Evolutionary conservation across 192 early-diverging fungal species (phyloP), one percentile per base, ranked within the genome.

Genomic region (Umbelopsis vinacea): DNA sequence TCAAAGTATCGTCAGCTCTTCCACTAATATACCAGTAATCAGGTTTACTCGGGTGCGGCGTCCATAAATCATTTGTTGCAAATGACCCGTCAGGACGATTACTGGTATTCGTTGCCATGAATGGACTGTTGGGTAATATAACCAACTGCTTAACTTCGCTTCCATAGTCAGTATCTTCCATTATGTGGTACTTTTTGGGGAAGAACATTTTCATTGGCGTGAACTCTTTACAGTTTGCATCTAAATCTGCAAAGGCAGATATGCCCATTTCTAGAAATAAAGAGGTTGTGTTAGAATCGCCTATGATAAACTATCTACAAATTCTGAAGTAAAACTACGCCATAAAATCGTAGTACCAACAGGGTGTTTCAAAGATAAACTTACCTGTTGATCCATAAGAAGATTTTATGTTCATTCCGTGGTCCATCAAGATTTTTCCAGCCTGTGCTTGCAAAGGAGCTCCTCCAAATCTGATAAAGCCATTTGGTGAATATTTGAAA

Each of bases 51-150:
- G 75, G 3, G 6, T 47, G 47, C 52, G 40, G 46, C 37, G 7
- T 48, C 19, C 73, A 72, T 7, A 77, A 26, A 54, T 77, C 76
- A 7, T 73, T 77, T 12, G 76, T 77, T 22, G 52, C 76, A 66
- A 73, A 72, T 14, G 29, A 48, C 4, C 75, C 75, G 46, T 76
- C 75, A 10, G 53, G 29, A 38, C 75, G 70, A 45, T 72, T 72
- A 19, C 35, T 7, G 9, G 72, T 43, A 7, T 60, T 69, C 14
- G 63, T 43, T 10, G 75, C 75, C 8, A 76, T 15, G 23, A 8
- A 35, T 46, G 75, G 75, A 60, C 46, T 46, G 26, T 38, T 53
- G 14, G 47, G 14, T 12, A 19, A 21, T 14, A 76, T 46, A 19
- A 67, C 38, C 15, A 76, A 55, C 46, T 71, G 75, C 9, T 71